Base-by-base conservation (phyloP, 2,329 filamentous ascomycete species). In the Colletotrichum lini region DNA sequence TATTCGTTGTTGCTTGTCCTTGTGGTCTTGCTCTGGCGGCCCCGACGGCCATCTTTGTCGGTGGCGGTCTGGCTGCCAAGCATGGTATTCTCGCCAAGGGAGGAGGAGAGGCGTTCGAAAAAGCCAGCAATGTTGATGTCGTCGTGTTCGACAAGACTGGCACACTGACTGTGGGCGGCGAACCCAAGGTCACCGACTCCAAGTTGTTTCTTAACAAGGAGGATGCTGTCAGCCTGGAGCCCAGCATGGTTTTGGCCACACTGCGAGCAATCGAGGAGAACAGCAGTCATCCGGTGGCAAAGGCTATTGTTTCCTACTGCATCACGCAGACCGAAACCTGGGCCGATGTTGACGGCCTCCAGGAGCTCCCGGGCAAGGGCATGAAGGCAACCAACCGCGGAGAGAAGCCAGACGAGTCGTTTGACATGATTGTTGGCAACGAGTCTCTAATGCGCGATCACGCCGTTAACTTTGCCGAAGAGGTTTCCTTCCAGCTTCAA, bases 61-160 rank as follows among this genome's bases (percentile, higher is more conserved):
- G 93, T 3, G 91, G 93, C 45, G 94, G 94, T 1, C 83, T 96
- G 21, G 94, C 94, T 2, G 94, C 94, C 8, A 91, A 92, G 78
- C 83, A 94, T 76, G 94, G 94, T 1, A 94, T 97, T 65, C 85
- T 97, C 1, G 94, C 93, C 75, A 94, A 95, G 80, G 94, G 94
- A 26, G 94, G 94, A 26, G 94, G 94, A 44, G 93, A 95, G 78
- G 94, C 94, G 0, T 96, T 96, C 78, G 93, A 96, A 79, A 94
- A 94, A 82, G 94, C 94, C 4, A 95, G 93, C 78, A 89, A 88
- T 13, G 86, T 95, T 54, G 91, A 94, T 79, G 92, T 91, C 63
- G 91, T 96, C 49, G 92, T 96, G 0, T 96, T 97, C 78, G 94
- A 97, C 85, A 96, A 97, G 85, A 97, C 94, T 0, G 94, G 94